phyloP scores from a whole-genome alignment of 257 asterid species.

The Apocynum venetum region DNA sequence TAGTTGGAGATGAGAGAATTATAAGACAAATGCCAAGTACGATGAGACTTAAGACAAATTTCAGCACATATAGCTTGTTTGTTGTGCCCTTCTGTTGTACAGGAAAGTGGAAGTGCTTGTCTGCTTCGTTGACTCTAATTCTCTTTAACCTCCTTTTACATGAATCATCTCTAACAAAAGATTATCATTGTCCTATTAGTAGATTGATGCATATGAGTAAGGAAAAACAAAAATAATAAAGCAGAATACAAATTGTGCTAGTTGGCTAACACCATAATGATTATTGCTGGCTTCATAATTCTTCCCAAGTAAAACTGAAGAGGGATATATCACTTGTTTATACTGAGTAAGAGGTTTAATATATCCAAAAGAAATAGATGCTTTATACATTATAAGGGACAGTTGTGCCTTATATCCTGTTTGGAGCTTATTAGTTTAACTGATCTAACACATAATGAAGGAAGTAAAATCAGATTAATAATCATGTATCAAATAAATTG shows the following conservation, averaged over 20 bases:
- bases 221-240: no score
- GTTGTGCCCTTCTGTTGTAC: conserved; percentile 36
- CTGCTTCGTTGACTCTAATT: conserved; percentile 37
- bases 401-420: no score
- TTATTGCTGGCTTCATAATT: not conserved
- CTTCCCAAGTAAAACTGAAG: no score
- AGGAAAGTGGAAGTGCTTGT: conserved; percentile 33
- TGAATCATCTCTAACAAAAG: conserved; percentile 23
- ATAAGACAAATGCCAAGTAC: conserved; percentile 31
- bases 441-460: no score
- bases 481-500: no score
- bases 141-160: conserved; percentile 30
- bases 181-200: not conserved
- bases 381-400: no score
- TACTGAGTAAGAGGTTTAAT: no score
- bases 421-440: no score
- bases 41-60: conserved; percentile 36
- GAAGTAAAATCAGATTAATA: no score
- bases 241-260: not conserved
- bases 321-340: no score
- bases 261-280: not conserved
- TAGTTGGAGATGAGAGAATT: conserved; percentile 46
- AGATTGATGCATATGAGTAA: not conserved
- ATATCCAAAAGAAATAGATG: no score
- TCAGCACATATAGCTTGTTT: conserved; percentile 40